A percentile compares a stretch with the other conserved stretches of the same genome.
These are phyloP conservation scores for Xylariaceae sp. DNA, from an alignment of 2,329 filamentous ascomycete species.

Conservation along the genomic window DNA sequence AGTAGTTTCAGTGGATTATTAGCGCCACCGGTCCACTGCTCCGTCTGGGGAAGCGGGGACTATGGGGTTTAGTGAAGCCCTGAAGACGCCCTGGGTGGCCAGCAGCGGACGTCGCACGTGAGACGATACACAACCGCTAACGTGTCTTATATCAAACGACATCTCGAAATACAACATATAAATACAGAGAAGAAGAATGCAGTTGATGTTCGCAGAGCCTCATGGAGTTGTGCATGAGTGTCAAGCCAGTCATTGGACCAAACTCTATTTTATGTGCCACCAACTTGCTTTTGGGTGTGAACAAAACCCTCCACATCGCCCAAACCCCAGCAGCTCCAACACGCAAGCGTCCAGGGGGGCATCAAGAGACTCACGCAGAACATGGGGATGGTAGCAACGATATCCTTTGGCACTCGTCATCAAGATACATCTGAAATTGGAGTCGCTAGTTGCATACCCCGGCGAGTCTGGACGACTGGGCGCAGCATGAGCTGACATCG, in stretches of 20 bases:
- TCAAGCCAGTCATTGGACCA: slow-evolving; percentile 6
- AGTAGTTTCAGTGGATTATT: slow-evolving; percentile 4
- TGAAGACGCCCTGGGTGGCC: slow-evolving; percentile 5
- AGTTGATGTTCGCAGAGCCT: slow-evolving; percentile 10
- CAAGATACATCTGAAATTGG: not conserved
- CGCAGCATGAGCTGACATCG: slow-evolving; percentile 20
- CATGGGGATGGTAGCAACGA: slow-evolving; percentile 4
- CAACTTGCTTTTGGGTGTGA: slow-evolving; percentile 2
- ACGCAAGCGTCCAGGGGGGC: slow-evolving; percentile 1
- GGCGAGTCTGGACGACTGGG: slow-evolving; percentile 11
- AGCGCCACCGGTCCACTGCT: slow-evolving; percentile 7
- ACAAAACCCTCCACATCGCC: slow-evolving; percentile 6
- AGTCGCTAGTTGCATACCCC: slow-evolving; percentile 2
- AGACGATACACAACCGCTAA: not conserved
- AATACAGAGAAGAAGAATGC: not conserved
- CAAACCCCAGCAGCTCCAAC: not conserved
- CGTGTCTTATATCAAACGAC: not conserved
- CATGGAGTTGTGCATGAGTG: slow-evolving; percentile 2
- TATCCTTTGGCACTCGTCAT: not conserved
- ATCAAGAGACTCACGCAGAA: not conserved
- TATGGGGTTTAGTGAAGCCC: slow-evolving; percentile 2
- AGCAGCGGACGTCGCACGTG: not conserved
- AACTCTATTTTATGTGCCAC: not conserved
- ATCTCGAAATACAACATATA: not conserved
- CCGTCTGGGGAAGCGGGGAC: slow-evolving; percentile 17